Evolutionary conservation across 306 rosid genomes (phyloP), one percentile per base, ranked within the genome.

Genomic region (Pterocarpus macrocarpus): DNA sequence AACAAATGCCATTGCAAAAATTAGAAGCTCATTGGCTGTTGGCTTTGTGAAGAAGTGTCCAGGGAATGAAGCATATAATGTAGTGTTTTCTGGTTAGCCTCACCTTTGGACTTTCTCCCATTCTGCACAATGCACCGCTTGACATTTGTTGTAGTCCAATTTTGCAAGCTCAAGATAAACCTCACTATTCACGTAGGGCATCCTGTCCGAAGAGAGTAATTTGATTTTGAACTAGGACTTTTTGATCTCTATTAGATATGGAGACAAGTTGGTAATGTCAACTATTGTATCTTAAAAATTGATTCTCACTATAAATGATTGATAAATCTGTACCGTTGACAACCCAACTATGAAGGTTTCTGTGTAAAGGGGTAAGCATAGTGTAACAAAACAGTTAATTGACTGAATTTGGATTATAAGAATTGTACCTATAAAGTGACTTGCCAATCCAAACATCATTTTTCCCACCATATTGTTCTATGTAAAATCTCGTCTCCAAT

Each of bases 371-470:
- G 28, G 28, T 22, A 22, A 22, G 5, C 41, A 38, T 2, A 43
- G 5, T 50, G 57, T 50, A 6, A n/a, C 16, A 50, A 50, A 2
- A 11, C 5, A 50, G 6, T 50, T 50, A 50, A 50, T 55, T 55
- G 32, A 55, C n/a, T 15, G 30, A n/a, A 15, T 55, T 13, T 14
- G 17, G 16, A 50, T 50, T 13, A 50, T 12, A 50, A 5, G 16
- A 55, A n/a, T 53, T 11, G 34, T 62, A 92, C 98, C 97, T 90
- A 72, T 95, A 95, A n/a, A 95, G 98, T 64, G 94, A 84, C 86
- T 93, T 93, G 71, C 96, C 99, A 75, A 95, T 95, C 99, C 98
- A 95, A 38, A 93, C 88, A 58, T 93, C 99, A 80, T 73, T 77
- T 22, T 59, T 34, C 15, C 91, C 98, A 33, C 99, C 99, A 75